A percentile compares a stretch with the other conserved stretches of the same genome.
Evolutionary conservation across 306 rosid species (phyloP).

Genomic region (Luffa acutangula): DNA sequence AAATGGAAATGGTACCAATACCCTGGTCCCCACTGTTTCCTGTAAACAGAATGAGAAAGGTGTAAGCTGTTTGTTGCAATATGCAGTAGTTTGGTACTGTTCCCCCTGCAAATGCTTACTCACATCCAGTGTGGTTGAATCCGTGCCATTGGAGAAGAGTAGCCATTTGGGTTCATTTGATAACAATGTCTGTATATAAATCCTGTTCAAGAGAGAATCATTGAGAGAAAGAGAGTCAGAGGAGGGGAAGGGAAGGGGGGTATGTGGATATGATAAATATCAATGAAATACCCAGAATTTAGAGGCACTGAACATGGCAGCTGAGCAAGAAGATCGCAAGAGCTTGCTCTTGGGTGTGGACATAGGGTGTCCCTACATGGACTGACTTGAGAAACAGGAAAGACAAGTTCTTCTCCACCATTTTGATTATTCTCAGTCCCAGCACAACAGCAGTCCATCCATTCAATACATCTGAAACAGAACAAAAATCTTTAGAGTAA

Average conservation of each 20-base stretch:
- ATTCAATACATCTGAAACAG: slow-evolving; percentile 54
- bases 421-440: slow-evolving; percentile 46
- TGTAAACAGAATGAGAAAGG: slow-evolving; percentile 11
- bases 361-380: slow-evolving; percentile 61
- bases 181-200: slow-evolving; percentile 52
- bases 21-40: slow-evolving; percentile 72
- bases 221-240: neutral
- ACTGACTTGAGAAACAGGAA: slow-evolving; percentile 43
- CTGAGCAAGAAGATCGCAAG: slow-evolving; percentile 60
- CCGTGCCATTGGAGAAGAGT: slow-evolving; percentile 38
- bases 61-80: neutral
- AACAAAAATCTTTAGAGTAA: slow-evolving; percentile 4
- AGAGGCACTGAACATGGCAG: slow-evolving; percentile 48
- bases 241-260: neutral
- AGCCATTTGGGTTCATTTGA: slow-evolving; percentile 73
- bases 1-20: slow-evolving; percentile 63
- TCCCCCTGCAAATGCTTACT: slow-evolving; percentile 1
- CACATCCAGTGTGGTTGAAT: slow-evolving; percentile 35
- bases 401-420: slow-evolving; percentile 46
- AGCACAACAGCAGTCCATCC: slow-evolving; percentile 77
- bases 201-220: slow-evolving; percentile 27
- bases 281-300: slow-evolving; percentile 55
- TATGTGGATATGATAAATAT: neutral
- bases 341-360: slow-evolving; percentile 48
- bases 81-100: neutral